A percentile compares a stretch with the other conserved stretches of the same genome.
phyloP scores from a whole-genome alignment of 106 monocot genomes.

The Dioscorea alata region DNA sequence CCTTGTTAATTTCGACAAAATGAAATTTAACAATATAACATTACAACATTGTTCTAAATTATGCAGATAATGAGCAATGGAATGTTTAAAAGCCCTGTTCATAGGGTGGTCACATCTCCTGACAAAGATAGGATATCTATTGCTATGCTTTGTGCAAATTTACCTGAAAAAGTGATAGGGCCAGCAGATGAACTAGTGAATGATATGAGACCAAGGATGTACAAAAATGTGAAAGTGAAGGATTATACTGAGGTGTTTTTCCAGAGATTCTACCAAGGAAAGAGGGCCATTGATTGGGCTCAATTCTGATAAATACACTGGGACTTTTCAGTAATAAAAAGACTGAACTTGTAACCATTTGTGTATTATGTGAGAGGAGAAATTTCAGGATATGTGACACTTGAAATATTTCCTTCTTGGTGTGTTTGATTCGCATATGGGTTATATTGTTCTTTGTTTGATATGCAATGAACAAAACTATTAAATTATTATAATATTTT shows the following conservation, averaged over 20 bases:
- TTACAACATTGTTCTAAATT: background rate
- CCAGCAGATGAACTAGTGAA: constrained; percentile 24
- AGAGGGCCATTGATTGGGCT: constrained; percentile 22
- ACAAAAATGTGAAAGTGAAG: constrained; percentile 21
- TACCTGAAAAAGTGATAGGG: constrained; percentile 19
- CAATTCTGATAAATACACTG: constrained; percentile 7
- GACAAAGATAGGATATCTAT: constrained; percentile 30
- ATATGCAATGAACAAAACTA: no score
- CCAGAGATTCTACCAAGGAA: constrained; percentile 20
- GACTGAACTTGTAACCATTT: no score
- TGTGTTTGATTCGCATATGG: no score
- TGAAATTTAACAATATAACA: no score
- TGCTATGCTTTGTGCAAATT: constrained; percentile 28
- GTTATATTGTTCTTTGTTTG: no score
- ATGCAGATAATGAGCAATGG: constrained; percentile 58
- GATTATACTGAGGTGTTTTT: constrained; percentile 19
- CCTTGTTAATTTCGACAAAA: no score
- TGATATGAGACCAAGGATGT: constrained; percentile 25
- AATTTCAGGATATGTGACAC: no score
- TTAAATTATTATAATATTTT: no score
- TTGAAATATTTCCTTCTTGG: no score
- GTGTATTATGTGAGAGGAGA: no score
- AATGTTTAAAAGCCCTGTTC: constrained; percentile 37
- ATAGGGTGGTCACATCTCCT: constrained; percentile 30
- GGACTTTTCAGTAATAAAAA: no score